Evolutionary conservation across 2,329 filamentous ascomycete genomes (phyloP).

Genomic region (Seiridium unicorne): DNA sequence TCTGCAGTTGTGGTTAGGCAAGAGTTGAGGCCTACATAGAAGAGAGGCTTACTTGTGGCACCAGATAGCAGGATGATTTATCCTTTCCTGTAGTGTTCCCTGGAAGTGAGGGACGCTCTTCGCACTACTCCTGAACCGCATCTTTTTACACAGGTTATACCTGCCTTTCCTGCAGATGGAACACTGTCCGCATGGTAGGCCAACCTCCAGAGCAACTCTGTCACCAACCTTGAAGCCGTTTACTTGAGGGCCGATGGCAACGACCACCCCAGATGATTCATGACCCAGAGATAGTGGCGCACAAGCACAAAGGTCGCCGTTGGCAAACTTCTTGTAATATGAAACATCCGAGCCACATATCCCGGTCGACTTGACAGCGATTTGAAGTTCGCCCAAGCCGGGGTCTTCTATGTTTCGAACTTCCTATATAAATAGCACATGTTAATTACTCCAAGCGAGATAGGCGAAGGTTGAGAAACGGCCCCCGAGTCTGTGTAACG

Average conservation of each 20-base stretch:
- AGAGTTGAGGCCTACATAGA: neutral
- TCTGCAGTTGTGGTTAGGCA: conserved; percentile 30
- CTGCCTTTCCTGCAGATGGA: conserved; percentile 45
- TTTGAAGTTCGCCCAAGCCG: conserved; percentile 56
- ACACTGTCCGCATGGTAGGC: conserved; percentile 35
- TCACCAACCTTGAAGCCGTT: conserved; percentile 53
- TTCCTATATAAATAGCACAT: conserved; percentile 39
- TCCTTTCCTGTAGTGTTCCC: conserved; percentile 60
- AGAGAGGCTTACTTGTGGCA: conserved; percentile 52
- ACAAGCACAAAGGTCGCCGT: conserved; percentile 66
- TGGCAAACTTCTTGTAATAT: conserved; percentile 72
- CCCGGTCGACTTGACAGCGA: conserved; percentile 63
- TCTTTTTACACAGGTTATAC: conserved; percentile 61
- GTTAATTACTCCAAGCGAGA: neutral
- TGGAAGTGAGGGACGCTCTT: conserved; percentile 64
- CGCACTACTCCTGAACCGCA: conserved; percentile 61
- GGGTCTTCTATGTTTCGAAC: conserved; percentile 46
- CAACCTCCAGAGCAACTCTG: conserved; percentile 46
- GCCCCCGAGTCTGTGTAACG: conserved; percentile 26
- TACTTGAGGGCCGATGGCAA: conserved; percentile 52
- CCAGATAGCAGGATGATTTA: conserved; percentile 62
- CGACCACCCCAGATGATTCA: conserved; percentile 59
- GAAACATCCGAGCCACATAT: conserved; percentile 70
- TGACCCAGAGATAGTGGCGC: conserved; percentile 65
- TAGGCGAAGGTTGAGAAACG: neutral